Conservation (phyloP, 495 filamentous ascomycete genomes). For the Podospora australis region DNA sequence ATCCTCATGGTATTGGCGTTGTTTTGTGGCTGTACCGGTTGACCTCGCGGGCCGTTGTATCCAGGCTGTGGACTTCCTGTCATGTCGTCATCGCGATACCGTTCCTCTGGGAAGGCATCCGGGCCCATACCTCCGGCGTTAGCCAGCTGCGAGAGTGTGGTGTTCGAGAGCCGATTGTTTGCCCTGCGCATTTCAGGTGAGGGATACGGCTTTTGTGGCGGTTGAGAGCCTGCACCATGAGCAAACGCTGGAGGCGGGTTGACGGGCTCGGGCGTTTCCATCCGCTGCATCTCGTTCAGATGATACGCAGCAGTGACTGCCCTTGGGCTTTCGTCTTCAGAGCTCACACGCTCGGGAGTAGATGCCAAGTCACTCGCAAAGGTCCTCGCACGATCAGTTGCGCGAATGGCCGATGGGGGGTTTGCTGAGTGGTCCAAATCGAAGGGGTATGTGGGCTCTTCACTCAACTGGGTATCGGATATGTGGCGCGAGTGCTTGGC, state of each 20-base stretch:
- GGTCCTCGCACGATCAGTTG: constrained; percentile 24
- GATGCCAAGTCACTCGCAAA: constrained; percentile 36
- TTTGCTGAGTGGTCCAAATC: constrained; percentile 15
- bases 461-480: constrained; percentile 30
- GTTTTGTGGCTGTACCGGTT: constrained; percentile 41
- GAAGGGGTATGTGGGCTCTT: constrained; percentile 5
- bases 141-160: constrained; percentile 70
- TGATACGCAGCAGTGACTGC: constrained; percentile 25
- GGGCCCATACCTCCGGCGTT: constrained; percentile 50
- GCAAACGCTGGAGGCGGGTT: constrained; percentile 69
- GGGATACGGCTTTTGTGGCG: constrained; percentile 59
- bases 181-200: constrained; percentile 69
- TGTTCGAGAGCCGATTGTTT: constrained; percentile 72
- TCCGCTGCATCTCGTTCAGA: constrained; percentile 48
- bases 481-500: constrained; percentile 32
- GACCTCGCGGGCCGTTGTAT: constrained; percentile 30
- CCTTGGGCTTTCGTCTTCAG: constrained; percentile 45
- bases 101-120: constrained; percentile 17
- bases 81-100: constrained; percentile 24
- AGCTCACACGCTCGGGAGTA: constrained; percentile 52
- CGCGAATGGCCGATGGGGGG: constrained; percentile 16
- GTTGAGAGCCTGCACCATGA: constrained; percentile 41
- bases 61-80: constrained; percentile 14
- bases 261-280: constrained; percentile 65
- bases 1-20: constrained; percentile 37